Conservation (phyloP, 495 filamentous ascomycete species). For the Aspergillus affinis region DNA sequence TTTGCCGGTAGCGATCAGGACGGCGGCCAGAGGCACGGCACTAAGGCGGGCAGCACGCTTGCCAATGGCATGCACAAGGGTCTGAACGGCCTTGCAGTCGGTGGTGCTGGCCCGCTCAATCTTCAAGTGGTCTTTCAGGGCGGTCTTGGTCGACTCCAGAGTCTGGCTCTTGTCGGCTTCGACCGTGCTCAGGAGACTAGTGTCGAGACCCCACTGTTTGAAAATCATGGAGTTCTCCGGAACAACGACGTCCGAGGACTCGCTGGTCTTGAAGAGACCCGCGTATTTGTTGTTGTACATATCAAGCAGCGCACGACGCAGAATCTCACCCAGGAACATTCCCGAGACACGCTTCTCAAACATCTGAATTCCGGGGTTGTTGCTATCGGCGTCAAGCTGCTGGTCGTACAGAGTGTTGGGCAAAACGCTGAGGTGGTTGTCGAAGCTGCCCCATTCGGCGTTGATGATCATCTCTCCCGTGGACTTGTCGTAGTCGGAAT, state of each 20-base stretch:
- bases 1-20: slow-evolving; percentile 72
- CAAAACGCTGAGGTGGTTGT: slow-evolving; percentile 84
- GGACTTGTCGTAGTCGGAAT: slow-evolving; percentile 68
- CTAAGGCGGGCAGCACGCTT: slow-evolving; percentile 86
- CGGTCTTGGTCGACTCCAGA: slow-evolving; percentile 64
- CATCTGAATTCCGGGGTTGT: slow-evolving; percentile 96
- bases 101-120: slow-evolving; percentile 68
- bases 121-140: slow-evolving; percentile 72
- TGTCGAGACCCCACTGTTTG: slow-evolving; percentile 86
- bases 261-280: slow-evolving; percentile 67
- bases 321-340: slow-evolving; percentile 97
- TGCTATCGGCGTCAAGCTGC: slow-evolving; percentile 71
- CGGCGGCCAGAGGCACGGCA: slow-evolving; percentile 80
- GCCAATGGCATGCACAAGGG: slow-evolving; percentile 77
- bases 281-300: slow-evolving; percentile 60
- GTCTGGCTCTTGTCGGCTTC: slow-evolving; percentile 69
- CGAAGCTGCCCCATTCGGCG: slow-evolving; percentile 97
- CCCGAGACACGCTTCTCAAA: slow-evolving; percentile 98
- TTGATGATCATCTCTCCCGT: slow-evolving; percentile 97
- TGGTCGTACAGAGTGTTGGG: slow-evolving; percentile 84
- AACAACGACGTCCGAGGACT: slow-evolving; percentile 70
- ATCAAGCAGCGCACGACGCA: slow-evolving; percentile 70
- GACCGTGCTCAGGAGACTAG: slow-evolving; percentile 76
- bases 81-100: slow-evolving; percentile 80
- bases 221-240: slow-evolving; percentile 63